These are phyloP conservation scores for Graphilbum ipis-grandicollis DNA, from an alignment of 2,329 filamentous ascomycete species.

Conservation along the genomic window DNA sequence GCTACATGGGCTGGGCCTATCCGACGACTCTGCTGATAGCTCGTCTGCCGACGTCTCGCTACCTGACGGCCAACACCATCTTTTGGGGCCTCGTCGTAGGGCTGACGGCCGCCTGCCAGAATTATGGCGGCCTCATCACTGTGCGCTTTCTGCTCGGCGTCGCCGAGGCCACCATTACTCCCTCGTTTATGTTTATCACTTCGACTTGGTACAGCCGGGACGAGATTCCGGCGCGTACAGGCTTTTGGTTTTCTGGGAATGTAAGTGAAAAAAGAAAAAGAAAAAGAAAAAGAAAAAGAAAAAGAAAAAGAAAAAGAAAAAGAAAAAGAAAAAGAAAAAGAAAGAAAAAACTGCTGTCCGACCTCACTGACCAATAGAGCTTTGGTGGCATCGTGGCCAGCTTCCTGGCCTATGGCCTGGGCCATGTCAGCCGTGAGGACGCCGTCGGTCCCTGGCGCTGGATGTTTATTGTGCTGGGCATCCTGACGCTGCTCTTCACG, in stretches of 20 bases:
- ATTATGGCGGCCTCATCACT: slow-evolving; percentile 24
- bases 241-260: slow-evolving; percentile 38
- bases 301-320: background rate
- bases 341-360: background rate
- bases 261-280: slow-evolving; percentile 9
- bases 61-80: slow-evolving; percentile 7
- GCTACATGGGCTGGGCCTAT: slow-evolving; percentile 21
- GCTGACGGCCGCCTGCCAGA: slow-evolving; percentile 6
- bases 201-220: slow-evolving; percentile 39
- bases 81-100: slow-evolving; percentile 6
- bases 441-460: slow-evolving; percentile 17
- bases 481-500: slow-evolving; percentile 21
- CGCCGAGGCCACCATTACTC: slow-evolving; percentile 35
- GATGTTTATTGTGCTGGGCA: slow-evolving; percentile 12
- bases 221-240: slow-evolving; percentile 34
- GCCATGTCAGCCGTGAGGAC: slow-evolving; percentile 32
- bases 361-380: background rate
- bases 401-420: slow-evolving; percentile 36
- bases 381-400: slow-evolving; percentile 28
- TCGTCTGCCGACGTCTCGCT: slow-evolving; percentile 6
- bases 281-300: background rate
- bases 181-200: slow-evolving; percentile 33
- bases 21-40: slow-evolving; percentile 11
- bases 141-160: slow-evolving; percentile 35
- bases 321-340: background rate